Base-by-base conservation (phyloP, 768 basidiomycete genomes). In the Candolleomyces efflorescens region DNA sequence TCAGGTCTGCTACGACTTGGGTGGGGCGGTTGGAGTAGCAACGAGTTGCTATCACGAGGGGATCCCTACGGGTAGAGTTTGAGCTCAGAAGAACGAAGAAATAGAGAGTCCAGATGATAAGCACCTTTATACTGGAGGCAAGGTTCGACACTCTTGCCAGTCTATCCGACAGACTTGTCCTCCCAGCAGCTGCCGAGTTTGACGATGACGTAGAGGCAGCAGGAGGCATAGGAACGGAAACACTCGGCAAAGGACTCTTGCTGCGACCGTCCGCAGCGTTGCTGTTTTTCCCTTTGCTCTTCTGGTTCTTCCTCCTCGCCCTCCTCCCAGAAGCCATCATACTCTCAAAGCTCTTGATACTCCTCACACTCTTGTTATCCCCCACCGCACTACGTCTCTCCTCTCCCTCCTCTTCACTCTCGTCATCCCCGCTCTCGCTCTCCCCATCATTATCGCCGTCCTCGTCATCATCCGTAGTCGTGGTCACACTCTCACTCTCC, bases 311-410 rank as follows among this genome's bases (percentile, higher is more conserved):
- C 58, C 59, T 60, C 60, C 59, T 62, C 50, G 39, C 26, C 39
- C 43, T 45, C 52, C 60, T 73, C 60, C 76, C 72, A 38, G 76
- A 75, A 65, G 78, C 85, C 78, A 92, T 75, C 92, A 92, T 93
- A 62, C 83, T 93, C 75, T 87, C 88, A 65, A 95, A 94, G 68
- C 92, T 94, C 62, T 84, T 75, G 54, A 94, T 89, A 63, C 92
- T 93, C 71, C 87, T 77, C 44, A 83, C 64, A 69, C 32, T 32
- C 32, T 32, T 32, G 11, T 92, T 92, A 68, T 51, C 72, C 62
- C 58, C 75, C 66, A 46, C 75, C 22, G 69, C 72, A 12, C 73
- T 67, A 3, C 69, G 69, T 79, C 3, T 69, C 73, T 6, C 64
- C 70, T 1, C 64, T 70, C 66, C 73, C 4, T 66, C 70, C 1